Evolutionary conservation across 352 stramenopile genomes (phyloP).

Genomic region (Globisporangium canariense): DNA sequence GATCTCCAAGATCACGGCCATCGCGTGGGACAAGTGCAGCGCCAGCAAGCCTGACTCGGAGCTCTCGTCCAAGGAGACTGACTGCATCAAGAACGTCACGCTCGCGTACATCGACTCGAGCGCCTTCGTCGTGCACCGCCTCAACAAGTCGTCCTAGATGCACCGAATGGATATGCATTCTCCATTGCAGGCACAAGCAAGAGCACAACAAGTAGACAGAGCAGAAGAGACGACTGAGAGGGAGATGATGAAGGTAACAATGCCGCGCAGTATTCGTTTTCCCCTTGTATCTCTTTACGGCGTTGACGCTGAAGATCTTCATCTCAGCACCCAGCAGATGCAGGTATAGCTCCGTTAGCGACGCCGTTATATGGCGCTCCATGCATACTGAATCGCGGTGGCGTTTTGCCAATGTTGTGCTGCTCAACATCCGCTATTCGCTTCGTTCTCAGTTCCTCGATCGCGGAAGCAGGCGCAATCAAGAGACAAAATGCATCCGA

Average conservation of each 20-base stretch:
- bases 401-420: too few relatives aligned
- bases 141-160: slow-evolving; percentile 65
- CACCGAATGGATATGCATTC: too few relatives aligned
- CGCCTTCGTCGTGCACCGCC: slow-evolving; percentile 79
- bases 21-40: slow-evolving; percentile 89
- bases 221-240: slow-evolving; percentile 15
- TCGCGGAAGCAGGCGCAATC: not conserved
- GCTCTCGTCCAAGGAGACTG: slow-evolving; percentile 73
- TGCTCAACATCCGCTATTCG: too few relatives aligned
- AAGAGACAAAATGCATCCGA: not conserved
- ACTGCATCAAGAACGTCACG: slow-evolving; percentile 89
- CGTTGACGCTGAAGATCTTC: too few relatives aligned
- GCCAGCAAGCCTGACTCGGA: slow-evolving; percentile 78
- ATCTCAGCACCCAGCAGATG: too few relatives aligned
- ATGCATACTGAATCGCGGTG: too few relatives aligned
- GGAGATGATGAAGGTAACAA: slow-evolving; percentile 21
- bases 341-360: not conserved
- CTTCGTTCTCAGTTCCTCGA: too few relatives aligned
- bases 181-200: slow-evolving; percentile 3
- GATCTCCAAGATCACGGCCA: slow-evolving; percentile 86
- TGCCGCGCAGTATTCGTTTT: slow-evolving; percentile 2
- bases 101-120: slow-evolving; percentile 86
- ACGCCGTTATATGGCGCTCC: not conserved
- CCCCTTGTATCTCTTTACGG: not conserved
- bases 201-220: slow-evolving; percentile 15